These are phyloP conservation scores for Bassia scoparia DNA, from an alignment of 148 eudicot species.

Conservation along the genomic window DNA sequence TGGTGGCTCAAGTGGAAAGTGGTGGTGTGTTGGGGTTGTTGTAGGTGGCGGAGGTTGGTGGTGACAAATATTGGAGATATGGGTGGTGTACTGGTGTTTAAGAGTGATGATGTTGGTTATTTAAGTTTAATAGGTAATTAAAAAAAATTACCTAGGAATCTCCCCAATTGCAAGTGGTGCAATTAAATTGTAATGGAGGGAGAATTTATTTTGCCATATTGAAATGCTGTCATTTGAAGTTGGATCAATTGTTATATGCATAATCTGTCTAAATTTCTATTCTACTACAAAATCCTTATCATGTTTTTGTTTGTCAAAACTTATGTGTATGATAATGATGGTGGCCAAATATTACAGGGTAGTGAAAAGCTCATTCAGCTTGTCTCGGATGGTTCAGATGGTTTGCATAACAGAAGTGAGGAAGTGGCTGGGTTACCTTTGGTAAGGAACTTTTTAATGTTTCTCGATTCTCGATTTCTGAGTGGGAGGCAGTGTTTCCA, in stretches of 20 bases:
- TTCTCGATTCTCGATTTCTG: neutral
- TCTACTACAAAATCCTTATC: too few species aligned
- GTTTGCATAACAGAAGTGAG: slow-evolving; percentile 26
- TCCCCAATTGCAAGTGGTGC: too few species aligned
- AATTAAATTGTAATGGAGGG: too few species aligned
- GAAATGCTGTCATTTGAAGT: neutral
- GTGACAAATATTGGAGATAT: too few species aligned
- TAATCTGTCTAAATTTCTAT: neutral
- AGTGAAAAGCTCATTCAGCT: slow-evolving; percentile 82
- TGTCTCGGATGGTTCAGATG: slow-evolving; percentile 53
- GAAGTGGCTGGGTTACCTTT: slow-evolving; percentile 31
- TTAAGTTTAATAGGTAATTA: too few species aligned
- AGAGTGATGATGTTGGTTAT: too few species aligned
- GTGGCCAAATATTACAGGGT: slow-evolving; percentile 54
- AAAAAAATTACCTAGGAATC: too few species aligned
- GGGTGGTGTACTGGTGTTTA: too few species aligned
- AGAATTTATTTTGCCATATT: neutral
- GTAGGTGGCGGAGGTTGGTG: too few species aligned
- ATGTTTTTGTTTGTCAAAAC: too few species aligned
- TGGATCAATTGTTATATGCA: neutral
- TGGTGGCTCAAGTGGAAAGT: too few species aligned
- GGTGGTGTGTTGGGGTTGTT: too few species aligned
- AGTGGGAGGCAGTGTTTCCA: neutral
- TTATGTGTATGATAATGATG: neutral
- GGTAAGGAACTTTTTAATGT: slow-evolving; percentile 41